A percentile compares a stretch with the other conserved stretches of the same genome.
Evolutionary conservation across 2,329 filamentous ascomycete species (phyloP).

Genomic region (Fusarium annulatum): DNA sequence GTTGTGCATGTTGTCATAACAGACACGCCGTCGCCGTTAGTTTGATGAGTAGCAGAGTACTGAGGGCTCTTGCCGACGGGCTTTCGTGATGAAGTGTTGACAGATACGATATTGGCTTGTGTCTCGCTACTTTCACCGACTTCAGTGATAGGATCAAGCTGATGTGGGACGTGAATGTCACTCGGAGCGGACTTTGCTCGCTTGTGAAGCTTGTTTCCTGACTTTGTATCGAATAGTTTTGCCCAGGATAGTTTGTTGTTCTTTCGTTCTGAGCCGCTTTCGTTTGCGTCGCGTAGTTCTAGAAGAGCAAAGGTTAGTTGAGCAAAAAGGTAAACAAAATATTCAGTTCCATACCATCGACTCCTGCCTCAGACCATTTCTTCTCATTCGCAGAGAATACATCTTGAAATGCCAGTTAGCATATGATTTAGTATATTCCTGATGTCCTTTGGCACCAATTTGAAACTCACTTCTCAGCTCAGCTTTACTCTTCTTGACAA

Average conservation of each 20-base stretch:
- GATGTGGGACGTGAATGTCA: not conserved
- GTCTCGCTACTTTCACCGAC: not conserved
- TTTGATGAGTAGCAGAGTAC: not conserved
- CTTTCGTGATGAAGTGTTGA: not conserved
- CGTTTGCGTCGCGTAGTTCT: not conserved
- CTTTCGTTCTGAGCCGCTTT: not conserved
- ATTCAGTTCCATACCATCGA: conserved; percentile 9
- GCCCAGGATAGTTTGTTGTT: conserved; percentile 3
- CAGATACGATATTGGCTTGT: not conserved
- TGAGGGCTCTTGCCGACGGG: not conserved
- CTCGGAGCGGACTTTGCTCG: conserved; percentile 19
- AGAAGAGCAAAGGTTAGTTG: not conserved
- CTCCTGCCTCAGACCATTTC: not conserved
- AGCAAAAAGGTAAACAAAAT: not conserved
- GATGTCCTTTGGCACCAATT: not conserved
- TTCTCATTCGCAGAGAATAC: not conserved
- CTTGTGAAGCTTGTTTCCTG: conserved; percentile 30
- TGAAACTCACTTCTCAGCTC: conserved; percentile 21
- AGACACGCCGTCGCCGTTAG: not conserved
- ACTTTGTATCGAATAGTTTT: conserved; percentile 20
- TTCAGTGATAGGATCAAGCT: conserved; percentile 11
- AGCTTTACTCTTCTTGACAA: conserved; percentile 9
- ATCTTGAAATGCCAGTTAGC: conserved; percentile 6
- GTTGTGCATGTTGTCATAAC: conserved; percentile 2
- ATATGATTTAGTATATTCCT: not conserved